These are phyloP conservation scores for Potentilla sterilis DNA, from an alignment of 306 rosid species.

Conservation along the genomic window DNA sequence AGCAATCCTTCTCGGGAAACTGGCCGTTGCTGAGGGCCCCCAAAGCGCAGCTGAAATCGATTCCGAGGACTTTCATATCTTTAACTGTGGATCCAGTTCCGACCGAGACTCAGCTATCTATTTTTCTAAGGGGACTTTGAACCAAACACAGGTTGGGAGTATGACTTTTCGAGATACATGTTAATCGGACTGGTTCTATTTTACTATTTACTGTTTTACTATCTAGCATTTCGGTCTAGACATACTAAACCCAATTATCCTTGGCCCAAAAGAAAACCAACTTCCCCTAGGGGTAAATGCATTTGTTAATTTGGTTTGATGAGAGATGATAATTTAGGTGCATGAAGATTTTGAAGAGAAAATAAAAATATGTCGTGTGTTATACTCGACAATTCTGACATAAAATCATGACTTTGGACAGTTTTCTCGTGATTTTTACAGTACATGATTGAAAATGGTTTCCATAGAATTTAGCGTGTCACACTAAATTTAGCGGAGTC, in stretches of 20 bases:
- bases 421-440: too few species aligned
- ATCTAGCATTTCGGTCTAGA: not conserved
- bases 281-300: too few species aligned
- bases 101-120: not conserved
- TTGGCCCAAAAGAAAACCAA: not conserved
- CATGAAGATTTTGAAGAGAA: too few species aligned
- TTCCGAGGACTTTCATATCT: slow-evolving; percentile 45
- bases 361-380: too few species aligned
- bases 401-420: too few species aligned
- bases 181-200: not conserved
- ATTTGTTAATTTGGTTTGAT: too few species aligned
- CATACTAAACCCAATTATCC: not conserved
- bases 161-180: not conserved
- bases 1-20: slow-evolving; percentile 78
- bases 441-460: too few species aligned
- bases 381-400: too few species aligned
- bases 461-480: too few species aligned
- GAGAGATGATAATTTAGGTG: too few species aligned
- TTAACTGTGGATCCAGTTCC: slow-evolving; percentile 9
- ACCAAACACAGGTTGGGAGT: not conserved
- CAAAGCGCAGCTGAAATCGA: slow-evolving; percentile 66
- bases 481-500: too few species aligned
- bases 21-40: slow-evolving; percentile 69
- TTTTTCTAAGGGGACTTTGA: not conserved
- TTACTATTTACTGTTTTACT: not conserved